These are phyloP conservation scores for Mycothermus thermophilus DNA, from an alignment of 495 filamentous ascomycete genomes.

Conservation along the genomic window DNA sequence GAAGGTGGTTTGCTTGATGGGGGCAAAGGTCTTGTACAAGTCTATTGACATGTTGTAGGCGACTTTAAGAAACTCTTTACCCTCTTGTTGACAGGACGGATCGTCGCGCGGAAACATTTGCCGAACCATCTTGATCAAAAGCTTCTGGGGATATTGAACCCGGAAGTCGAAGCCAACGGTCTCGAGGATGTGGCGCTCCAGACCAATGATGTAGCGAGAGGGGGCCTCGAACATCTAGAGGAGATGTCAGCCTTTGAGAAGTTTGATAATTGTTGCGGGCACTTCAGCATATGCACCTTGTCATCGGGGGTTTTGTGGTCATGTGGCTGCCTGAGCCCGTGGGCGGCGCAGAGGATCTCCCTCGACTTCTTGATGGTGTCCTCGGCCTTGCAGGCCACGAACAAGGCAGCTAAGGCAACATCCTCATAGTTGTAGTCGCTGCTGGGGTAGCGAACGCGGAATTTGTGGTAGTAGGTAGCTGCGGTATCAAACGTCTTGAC, in stretches of 20 bases:
- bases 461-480: conserved; percentile 75
- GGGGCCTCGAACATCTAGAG: conserved; percentile 60
- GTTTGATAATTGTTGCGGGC: not conserved
- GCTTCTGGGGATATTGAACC: conserved; percentile 73
- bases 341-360: conserved; percentile 80
- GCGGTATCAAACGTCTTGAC: conserved; percentile 77
- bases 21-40: conserved; percentile 82
- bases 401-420: conserved; percentile 73
- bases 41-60: conserved; percentile 77
- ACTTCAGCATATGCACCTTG: conserved; percentile 36
- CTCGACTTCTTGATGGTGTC: conserved; percentile 94
- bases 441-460: conserved; percentile 64
- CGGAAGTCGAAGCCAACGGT: conserved; percentile 86
- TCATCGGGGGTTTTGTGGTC: conserved; percentile 76
- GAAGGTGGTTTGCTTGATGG: conserved; percentile 69
- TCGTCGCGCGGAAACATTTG: conserved; percentile 26
- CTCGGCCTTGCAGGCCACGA: conserved; percentile 91
- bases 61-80: conserved; percentile 38
- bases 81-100: conserved; percentile 4
- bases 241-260: conserved; percentile 1
- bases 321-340: conserved; percentile 63
- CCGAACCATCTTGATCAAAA: conserved; percentile 60
- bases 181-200: conserved; percentile 92
- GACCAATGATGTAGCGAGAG: conserved; percentile 64
- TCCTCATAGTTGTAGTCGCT: conserved; percentile 57